Evolutionary conservation across 2,329 filamentous ascomycete species (phyloP).

Genomic region (Talaromyces sp.): DNA sequence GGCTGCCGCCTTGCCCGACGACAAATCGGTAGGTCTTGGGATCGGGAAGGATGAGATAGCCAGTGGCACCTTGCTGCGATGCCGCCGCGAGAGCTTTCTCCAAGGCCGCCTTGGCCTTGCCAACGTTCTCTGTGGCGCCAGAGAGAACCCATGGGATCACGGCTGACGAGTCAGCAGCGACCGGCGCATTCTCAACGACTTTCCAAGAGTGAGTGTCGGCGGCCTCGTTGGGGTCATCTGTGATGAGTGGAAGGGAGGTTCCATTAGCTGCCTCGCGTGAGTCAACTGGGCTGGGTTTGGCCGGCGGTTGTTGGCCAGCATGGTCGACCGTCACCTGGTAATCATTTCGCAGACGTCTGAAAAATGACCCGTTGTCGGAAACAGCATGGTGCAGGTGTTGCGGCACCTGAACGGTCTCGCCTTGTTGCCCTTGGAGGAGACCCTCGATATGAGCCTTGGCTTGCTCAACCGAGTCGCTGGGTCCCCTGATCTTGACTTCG

Average conservation of each 20-base stretch:
- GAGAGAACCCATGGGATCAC: constrained; percentile 78
- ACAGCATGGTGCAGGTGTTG: constrained; percentile 76
- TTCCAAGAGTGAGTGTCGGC: constrained; percentile 77
- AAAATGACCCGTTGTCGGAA: constrained; percentile 80
- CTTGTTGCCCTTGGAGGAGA: constrained; percentile 78
- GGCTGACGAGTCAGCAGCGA: constrained; percentile 20
- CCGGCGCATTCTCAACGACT: constrained; percentile 53
- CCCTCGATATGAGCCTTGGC: constrained; percentile 76
- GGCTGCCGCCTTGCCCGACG: constrained; percentile 80
- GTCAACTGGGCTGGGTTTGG: constrained; percentile 54
- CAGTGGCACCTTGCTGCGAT: constrained; percentile 53
- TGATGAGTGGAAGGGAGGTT: constrained; percentile 76
- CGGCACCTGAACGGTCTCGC: constrained; percentile 80
- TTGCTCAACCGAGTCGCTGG: constrained; percentile 70
- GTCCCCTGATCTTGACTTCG: constrained; percentile 78
- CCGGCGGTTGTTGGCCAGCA: constrained; percentile 68
- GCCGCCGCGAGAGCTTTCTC: constrained; percentile 63
- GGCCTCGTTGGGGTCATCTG: constrained; percentile 65
- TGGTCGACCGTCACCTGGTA: constrained; percentile 89
- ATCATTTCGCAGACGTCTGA: constrained; percentile 82
- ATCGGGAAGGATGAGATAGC: constrained; percentile 85
- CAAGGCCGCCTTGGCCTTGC: constrained; percentile 73
- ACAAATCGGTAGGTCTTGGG: constrained; percentile 84
- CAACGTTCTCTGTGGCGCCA: constrained; percentile 69
- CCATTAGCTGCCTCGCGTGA: constrained; percentile 49